A percentile compares a stretch with the other conserved stretches of the same genome.
phyloP scores from a whole-genome alignment of 208 protist genomes.

The Trypanosoma congolense region DNA sequence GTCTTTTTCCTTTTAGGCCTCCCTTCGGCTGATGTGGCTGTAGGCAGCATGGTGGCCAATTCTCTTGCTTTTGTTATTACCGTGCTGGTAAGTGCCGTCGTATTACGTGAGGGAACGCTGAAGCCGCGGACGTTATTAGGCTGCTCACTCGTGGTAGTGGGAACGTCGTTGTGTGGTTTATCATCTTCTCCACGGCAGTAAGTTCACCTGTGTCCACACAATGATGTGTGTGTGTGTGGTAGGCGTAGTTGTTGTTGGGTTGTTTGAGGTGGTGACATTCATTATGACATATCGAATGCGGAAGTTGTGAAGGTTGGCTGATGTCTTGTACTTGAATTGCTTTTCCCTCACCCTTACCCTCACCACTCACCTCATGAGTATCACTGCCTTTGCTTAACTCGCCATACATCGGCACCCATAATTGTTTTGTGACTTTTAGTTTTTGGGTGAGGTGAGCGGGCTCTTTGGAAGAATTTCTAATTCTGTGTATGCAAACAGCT shows the following conservation, averaged over 20 bases:
- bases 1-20: constrained; percentile 76
- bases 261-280: no score
- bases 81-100: constrained; percentile 59
- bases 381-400: no score
- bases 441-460: no score
- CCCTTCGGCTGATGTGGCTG: constrained; percentile 67
- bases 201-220: neutral
- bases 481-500: constrained; percentile 1
- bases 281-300: no score
- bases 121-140: constrained; percentile 35
- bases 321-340: neutral
- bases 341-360: neutral
- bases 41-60: constrained; percentile 80
- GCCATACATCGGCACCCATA: no score
- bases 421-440: no score
- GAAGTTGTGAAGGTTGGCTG: neutral
- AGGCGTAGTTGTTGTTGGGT: neutral
- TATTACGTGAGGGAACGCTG: constrained; percentile 59
- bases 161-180: constrained; percentile 68
- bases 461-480: neutral
- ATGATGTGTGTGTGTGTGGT: no score
- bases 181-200: constrained; percentile 19
- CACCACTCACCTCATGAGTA: neutral
- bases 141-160: constrained; percentile 57
- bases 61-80: constrained; percentile 83